Evolutionary conservation across 108 stramenopile genomes (phyloP).

Genomic region (Nitzschia inconspicua): DNA sequence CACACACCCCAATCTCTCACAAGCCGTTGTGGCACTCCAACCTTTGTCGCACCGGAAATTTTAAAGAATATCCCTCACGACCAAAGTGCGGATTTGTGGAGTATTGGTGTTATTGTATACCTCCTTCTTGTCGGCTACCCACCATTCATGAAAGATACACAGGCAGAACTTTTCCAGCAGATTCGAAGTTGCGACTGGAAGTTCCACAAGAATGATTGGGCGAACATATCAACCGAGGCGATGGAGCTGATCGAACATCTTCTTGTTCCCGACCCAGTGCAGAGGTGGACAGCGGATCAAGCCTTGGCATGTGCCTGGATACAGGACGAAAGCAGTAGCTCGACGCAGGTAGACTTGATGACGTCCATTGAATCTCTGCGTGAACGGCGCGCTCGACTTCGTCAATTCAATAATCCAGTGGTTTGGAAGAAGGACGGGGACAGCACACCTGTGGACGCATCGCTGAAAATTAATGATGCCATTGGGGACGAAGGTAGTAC

Average conservation of each 20-base stretch:
- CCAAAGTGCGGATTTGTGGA: constrained; percentile 90
- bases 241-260: constrained; percentile 46
- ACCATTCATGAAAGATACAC: constrained; percentile 40
- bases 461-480: neutral
- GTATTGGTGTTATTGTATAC: constrained; percentile 90
- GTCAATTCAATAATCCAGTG: constrained; percentile 81
- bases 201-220: constrained; percentile 39
- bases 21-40: constrained; percentile 79
- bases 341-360: constrained; percentile 71
- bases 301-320: constrained; percentile 38
- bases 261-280: constrained; percentile 48
- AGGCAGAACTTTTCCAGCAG: constrained; percentile 30
- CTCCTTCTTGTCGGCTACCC: constrained; percentile 77
- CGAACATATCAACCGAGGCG: constrained; percentile 35
- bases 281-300: constrained; percentile 54
- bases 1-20: constrained; percentile 72
- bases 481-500: neutral
- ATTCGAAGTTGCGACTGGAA: constrained; percentile 33
- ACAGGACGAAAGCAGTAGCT: constrained; percentile 41
- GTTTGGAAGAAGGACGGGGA: constrained; percentile 87
- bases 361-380: constrained; percentile 77
- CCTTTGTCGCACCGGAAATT: constrained; percentile 49
- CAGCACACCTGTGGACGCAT: constrained; percentile 5
- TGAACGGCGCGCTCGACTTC: constrained; percentile 92
- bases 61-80: constrained; percentile 59